A percentile compares a stretch with the other conserved stretches of the same genome.
These are phyloP conservation scores for Cajanus cajan DNA, from an alignment of 306 rosid species.

Conservation along the genomic window DNA sequence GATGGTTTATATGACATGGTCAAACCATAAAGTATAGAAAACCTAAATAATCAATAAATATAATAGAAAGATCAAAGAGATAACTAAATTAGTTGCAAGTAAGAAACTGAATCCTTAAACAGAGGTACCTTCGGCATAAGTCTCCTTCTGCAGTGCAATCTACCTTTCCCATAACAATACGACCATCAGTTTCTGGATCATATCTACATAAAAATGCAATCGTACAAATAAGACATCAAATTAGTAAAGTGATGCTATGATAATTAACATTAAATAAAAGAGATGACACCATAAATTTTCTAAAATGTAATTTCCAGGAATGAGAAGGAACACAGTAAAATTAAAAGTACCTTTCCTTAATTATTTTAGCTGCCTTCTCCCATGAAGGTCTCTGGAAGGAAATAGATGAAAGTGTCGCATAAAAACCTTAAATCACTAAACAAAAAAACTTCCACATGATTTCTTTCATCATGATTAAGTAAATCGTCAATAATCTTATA, in stretches of 20 bases:
- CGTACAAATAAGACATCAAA: conserved; percentile 11
- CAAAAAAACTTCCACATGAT: conserved; percentile 12
- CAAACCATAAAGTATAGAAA: not conserved
- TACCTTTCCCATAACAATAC: conserved; percentile 82
- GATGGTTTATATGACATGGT: not conserved
- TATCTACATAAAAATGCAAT: conserved; percentile 52
- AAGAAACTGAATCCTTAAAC: conserved; percentile 18
- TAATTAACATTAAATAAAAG: not conserved
- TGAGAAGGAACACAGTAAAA: conserved; percentile 24
- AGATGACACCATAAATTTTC: conserved; percentile 3
- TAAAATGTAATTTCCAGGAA: conserved; percentile 5
- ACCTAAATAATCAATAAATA: not conserved
- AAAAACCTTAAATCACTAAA: conserved; percentile 21
- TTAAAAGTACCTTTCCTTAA: conserved; percentile 66
- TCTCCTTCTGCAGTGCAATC: conserved; percentile 81
- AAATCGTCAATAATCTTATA: conserved; percentile 8
- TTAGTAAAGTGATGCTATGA: conserved; percentile 14
- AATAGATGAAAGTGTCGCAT: conserved; percentile 29
- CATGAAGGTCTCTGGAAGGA: conserved; percentile 86
- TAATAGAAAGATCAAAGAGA: not conserved
- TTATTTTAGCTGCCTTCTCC: conserved; percentile 90
- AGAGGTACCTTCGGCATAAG: conserved; percentile 76
- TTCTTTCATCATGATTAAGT: not conserved
- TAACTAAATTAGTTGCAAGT: not conserved
- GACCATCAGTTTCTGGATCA: conserved; percentile 90